These are phyloP conservation scores for Vicia sativa DNA, from an alignment of 306 rosid species.

Conservation along the genomic window DNA sequence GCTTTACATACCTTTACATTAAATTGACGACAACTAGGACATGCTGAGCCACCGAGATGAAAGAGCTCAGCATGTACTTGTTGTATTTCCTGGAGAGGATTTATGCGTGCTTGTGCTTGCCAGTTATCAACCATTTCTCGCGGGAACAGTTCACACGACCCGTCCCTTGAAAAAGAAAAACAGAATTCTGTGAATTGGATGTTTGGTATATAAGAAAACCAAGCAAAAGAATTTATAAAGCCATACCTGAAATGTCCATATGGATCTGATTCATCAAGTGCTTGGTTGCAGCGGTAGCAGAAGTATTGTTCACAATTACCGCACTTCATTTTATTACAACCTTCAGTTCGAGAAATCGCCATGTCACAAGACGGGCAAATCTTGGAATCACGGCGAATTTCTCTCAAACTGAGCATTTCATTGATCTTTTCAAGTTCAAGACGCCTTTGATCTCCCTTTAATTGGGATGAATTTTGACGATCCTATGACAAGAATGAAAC, in stretches of 20 bases:
- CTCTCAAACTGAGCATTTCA: conserved; percentile 76
- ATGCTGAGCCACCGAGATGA: conserved; percentile 45
- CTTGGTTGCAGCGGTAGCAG: conserved; percentile 83
- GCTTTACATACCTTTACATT: conserved; percentile 80
- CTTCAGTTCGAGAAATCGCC: conserved; percentile 80
- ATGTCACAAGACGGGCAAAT: conserved; percentile 81
- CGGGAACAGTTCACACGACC: conserved; percentile 76
- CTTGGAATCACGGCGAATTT: conserved; percentile 77
- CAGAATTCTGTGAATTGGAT: conserved; percentile 15
- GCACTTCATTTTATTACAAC: conserved; percentile 94
- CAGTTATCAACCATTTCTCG: conserved; percentile 60
- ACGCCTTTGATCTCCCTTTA: conserved; percentile 59
- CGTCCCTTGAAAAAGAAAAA: conserved; percentile 55
- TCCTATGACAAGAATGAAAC: conserved; percentile 53
- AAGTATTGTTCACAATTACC: conserved; percentile 75
- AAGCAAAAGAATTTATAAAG: conserved; percentile 30
- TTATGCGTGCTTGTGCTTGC: conserved; percentile 69
- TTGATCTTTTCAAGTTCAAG: conserved; percentile 74
- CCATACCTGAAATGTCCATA: conserved; percentile 70
- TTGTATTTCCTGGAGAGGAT: conserved; percentile 63
- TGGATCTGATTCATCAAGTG: conserved; percentile 67
- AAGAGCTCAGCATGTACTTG: conserved; percentile 63
- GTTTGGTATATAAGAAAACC: conserved; percentile 25
- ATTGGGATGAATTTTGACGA: conserved; percentile 68
- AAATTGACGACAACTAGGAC: conserved; percentile 83